Percentiles rank a stretch among this genome's conserved stretches.
Conservation (phyloP, 768 basidiomycete species). For the Paxillus rubicundulus region DNA sequence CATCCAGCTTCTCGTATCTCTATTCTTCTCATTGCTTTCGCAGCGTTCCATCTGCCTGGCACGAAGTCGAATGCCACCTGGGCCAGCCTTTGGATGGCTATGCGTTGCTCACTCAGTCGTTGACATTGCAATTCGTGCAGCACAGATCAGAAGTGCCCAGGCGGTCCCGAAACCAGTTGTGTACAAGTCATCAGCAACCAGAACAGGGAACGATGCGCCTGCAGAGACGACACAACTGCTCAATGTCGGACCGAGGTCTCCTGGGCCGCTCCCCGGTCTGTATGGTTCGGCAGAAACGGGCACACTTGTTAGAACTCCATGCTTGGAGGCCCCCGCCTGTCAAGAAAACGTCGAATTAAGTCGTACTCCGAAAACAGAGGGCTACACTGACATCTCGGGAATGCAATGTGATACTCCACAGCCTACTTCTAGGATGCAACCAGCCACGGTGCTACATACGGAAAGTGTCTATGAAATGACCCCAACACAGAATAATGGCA, state of each 20-base stretch:
- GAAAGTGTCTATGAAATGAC: not conserved
- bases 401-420: not conserved
- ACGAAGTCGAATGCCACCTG: slow-evolving; percentile 54
- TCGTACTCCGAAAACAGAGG: not conserved
- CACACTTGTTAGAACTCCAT: not conserved
- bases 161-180: slow-evolving; percentile 2
- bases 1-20: not conserved
- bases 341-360: not conserved
- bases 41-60: not conserved
- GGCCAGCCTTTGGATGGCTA: slow-evolving; percentile 68
- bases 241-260: not conserved
- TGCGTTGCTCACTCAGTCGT: slow-evolving; percentile 60
- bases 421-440: not conserved
- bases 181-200: not conserved
- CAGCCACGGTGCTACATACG: not conserved
- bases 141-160: slow-evolving; percentile 52
- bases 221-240: not conserved
- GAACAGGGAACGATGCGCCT: not conserved
- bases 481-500: not conserved
- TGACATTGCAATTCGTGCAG: slow-evolving; percentile 63
- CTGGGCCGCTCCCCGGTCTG: not conserved
- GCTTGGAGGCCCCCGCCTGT: not conserved
- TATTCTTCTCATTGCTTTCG: too few species aligned
- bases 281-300: not conserved
- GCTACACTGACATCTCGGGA: not conserved